Evolutionary conservation across 495 filamentous ascomycete species (phyloP).

Genomic region (Chlorociboria aeruginascens): DNA sequence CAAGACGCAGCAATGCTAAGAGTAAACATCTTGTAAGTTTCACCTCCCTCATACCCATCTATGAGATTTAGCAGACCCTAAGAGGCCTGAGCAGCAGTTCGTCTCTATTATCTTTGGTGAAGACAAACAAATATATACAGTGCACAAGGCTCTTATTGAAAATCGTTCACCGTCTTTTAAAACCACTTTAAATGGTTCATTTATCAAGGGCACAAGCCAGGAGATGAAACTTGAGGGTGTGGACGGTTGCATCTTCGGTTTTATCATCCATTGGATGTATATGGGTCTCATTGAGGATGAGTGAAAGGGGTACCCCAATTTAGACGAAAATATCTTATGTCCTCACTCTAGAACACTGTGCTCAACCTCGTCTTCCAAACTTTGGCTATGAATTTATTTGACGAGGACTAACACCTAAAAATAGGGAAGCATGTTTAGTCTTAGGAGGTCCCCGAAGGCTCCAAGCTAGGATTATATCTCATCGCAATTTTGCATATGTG

Average conservation of each 20-base stretch:
- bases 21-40: too few species aligned
- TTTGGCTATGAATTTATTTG: neutral
- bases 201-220: neutral
- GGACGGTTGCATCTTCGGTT: neutral
- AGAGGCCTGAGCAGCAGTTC: neutral
- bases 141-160: neutral
- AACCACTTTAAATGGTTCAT: neutral
- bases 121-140: neutral
- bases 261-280: conserved; percentile 1
- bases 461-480: too few species aligned
- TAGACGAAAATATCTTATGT: neutral
- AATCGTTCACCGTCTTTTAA: neutral
- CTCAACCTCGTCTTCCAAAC: neutral
- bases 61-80: neutral
- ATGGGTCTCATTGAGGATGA: neutral
- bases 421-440: too few species aligned
- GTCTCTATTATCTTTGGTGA: neutral
- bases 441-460: too few species aligned
- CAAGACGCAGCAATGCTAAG: too few species aligned
- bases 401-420: conserved; percentile 12
- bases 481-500: too few species aligned
- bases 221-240: conserved; percentile 1
- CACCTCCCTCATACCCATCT: neutral
- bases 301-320: too few species aligned
- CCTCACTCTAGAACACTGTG: neutral